A percentile compares a stretch with the other conserved stretches of the same genome.
Conservation (phyloP, 2,329 filamentous ascomycete genomes). For the Thyridium curvatum region DNA sequence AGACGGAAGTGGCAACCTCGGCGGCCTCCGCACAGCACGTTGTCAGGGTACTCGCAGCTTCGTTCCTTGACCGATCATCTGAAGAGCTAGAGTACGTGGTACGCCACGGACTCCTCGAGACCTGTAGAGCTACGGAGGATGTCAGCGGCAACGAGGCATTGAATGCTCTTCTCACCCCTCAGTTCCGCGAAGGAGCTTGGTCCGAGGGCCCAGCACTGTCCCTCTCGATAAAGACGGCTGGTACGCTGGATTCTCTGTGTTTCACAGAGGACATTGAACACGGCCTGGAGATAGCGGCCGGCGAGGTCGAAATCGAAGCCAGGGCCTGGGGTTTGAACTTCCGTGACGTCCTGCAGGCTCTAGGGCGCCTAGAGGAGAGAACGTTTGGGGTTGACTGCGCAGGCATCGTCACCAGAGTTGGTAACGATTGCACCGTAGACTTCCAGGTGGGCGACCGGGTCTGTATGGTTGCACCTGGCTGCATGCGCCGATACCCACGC, state of each 20-base stretch:
- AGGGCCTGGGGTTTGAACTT: conserved; percentile 28
- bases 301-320: conserved; percentile 26
- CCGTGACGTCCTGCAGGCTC: conserved; percentile 29
- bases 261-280: conserved; percentile 4
- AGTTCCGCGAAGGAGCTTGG: not conserved
- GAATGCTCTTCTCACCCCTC: not conserved
- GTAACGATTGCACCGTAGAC: conserved; percentile 18
- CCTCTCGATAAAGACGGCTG: conserved; percentile 3
- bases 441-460: conserved; percentile 18
- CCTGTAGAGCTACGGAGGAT: conserved; percentile 2
- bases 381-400: conserved; percentile 20
- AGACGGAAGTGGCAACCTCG: conserved; percentile 3
- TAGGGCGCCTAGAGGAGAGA: conserved; percentile 22
- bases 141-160: not conserved
- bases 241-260: conserved; percentile 2
- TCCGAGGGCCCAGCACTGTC: conserved; percentile 2
- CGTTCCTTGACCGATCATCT: conserved; percentile 1
- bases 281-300: conserved; percentile 1
- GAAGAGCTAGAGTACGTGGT: conserved; percentile 3
- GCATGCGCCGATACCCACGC: conserved; percentile 13
- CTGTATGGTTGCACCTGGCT: conserved; percentile 6
- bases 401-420: conserved; percentile 21
- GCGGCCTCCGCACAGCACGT: conserved; percentile 4
- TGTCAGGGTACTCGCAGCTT: not conserved
- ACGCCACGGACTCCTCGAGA: conserved; percentile 1